A percentile compares a stretch with the other conserved stretches of the same genome.
These are phyloP conservation scores for Hanseniaspora clermontiae DNA, from an alignment of 805 yeast genomes.

Conservation along the genomic window DNA sequence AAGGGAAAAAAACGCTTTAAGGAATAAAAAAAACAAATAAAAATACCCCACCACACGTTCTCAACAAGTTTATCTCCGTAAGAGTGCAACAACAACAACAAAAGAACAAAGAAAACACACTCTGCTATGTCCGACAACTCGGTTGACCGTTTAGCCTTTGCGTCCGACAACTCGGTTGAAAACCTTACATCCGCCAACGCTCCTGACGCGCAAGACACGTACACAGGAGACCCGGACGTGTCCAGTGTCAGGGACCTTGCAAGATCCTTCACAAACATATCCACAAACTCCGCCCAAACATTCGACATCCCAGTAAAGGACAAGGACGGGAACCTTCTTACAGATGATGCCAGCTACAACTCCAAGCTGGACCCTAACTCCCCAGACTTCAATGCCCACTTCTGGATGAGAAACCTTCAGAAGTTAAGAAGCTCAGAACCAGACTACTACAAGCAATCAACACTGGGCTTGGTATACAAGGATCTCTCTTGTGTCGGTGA, in stretches of 20 bases:
- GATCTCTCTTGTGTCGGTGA: slow-evolving; percentile 50
- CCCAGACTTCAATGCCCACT: slow-evolving; percentile 41
- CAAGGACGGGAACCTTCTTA: neutral
- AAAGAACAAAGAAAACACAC: too few species aligned
- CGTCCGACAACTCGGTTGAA: neutral
- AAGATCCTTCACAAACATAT: slow-evolving; percentile 2
- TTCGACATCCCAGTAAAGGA: neutral
- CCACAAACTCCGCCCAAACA: neutral
- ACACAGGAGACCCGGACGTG: slow-evolving; percentile 4
- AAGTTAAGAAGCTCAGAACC: slow-evolving; percentile 41
- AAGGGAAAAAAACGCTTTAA: too few species aligned
- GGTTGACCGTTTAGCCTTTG: too few species aligned
- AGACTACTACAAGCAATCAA: slow-evolving; percentile 45
- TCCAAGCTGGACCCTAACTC: slow-evolving; percentile 46
- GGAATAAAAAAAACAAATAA: too few species aligned
- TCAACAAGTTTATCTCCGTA: too few species aligned
- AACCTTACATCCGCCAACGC: neutral
- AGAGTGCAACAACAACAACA: too few species aligned
- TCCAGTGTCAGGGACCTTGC: neutral
- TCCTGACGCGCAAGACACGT: neutral
- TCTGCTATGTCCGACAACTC: too few species aligned
- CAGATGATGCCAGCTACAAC: slow-evolving; percentile 21
- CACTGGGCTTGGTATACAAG: slow-evolving; percentile 46
- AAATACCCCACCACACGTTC: neutral
- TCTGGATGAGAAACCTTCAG: slow-evolving; percentile 53